Conservation (phyloP, 2,329 filamentous ascomycete genomes). For the Xylaria digitata region DNA sequence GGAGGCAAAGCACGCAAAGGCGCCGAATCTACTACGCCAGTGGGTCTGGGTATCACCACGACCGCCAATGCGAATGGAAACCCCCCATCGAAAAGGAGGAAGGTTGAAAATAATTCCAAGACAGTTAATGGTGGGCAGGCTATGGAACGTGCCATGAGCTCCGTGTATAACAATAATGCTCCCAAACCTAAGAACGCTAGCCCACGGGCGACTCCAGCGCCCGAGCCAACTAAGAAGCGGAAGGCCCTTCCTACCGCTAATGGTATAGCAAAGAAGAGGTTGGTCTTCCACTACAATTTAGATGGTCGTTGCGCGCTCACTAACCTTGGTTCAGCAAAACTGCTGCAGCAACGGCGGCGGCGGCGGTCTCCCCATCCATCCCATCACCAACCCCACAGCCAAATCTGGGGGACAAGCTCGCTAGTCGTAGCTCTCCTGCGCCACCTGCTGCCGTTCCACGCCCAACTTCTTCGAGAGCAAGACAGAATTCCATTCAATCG, state of each 20-base stretch:
- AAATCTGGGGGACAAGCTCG: constrained; percentile 71
- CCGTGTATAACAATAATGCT: constrained; percentile 61
- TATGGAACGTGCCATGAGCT: constrained; percentile 77
- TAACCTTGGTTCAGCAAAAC: constrained; percentile 45
- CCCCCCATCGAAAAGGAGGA: constrained; percentile 78
- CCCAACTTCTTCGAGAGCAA: constrained; percentile 75
- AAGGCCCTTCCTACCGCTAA: constrained; percentile 74
- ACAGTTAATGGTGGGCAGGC: constrained; percentile 60
- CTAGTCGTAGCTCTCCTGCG: constrained; percentile 68
- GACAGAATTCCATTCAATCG: constrained; percentile 79
- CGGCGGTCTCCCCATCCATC: constrained; percentile 73
- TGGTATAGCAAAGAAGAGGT: constrained; percentile 83
- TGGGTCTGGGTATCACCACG: constrained; percentile 75
- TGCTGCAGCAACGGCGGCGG: constrained; percentile 49
- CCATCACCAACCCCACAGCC: constrained; percentile 81
- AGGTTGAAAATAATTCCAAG: constrained; percentile 83
- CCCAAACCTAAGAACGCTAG: constrained; percentile 71
- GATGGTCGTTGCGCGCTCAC: not conserved
- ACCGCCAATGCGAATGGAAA: constrained; percentile 61
- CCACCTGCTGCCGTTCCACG: constrained; percentile 64
- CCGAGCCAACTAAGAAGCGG: constrained; percentile 77
- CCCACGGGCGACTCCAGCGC: constrained; percentile 74
- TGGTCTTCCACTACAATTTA: constrained; percentile 48
- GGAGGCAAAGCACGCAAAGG: constrained; percentile 72
- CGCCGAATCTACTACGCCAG: constrained; percentile 60